A percentile compares a stretch with the other conserved stretches of the same genome.
Conservation (phyloP, 495 filamentous ascomycete species). For the Wilcoxina mikolae region DNA sequence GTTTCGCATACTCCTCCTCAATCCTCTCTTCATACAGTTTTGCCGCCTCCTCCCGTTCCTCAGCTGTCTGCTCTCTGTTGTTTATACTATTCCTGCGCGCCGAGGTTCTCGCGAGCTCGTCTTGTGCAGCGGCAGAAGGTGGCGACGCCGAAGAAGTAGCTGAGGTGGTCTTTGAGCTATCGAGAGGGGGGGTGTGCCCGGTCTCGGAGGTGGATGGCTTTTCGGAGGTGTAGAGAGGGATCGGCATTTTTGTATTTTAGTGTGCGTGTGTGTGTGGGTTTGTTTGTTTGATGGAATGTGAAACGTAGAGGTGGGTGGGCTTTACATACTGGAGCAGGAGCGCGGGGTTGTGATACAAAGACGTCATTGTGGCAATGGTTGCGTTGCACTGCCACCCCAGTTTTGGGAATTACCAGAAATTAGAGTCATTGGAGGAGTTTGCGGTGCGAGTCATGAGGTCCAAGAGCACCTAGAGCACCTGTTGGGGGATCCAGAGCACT, state of each 20-base stretch:
- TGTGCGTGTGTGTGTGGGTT: conserved; percentile 1
- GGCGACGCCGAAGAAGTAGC: conserved; percentile 12
- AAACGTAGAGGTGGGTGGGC: background rate
- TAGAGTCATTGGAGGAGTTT: no score
- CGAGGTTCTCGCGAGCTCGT: background rate
- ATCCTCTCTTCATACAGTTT: conserved; percentile 54
- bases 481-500: no score
- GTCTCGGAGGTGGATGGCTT: conserved; percentile 27
- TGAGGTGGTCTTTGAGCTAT: conserved; percentile 11
- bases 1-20: conserved; percentile 66
- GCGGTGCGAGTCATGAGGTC: no score
- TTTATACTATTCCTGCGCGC: conserved; percentile 1
- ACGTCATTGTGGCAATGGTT: no score
- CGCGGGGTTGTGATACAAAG: no score
- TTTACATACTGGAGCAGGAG: no score
- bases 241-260: conserved; percentile 28
- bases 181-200: conserved; percentile 6
- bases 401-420: no score
- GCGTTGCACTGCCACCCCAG: no score
- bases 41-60: conserved; percentile 40
- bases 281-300: background rate
- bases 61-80: conserved; percentile 3
- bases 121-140: background rate
- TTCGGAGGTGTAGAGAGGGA: conserved; percentile 25
- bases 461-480: no score